Evolutionary conservation across 768 basidiomycete genomes (phyloP), one percentile per base, ranked within the genome.

Genomic region (Russula sp.): DNA sequence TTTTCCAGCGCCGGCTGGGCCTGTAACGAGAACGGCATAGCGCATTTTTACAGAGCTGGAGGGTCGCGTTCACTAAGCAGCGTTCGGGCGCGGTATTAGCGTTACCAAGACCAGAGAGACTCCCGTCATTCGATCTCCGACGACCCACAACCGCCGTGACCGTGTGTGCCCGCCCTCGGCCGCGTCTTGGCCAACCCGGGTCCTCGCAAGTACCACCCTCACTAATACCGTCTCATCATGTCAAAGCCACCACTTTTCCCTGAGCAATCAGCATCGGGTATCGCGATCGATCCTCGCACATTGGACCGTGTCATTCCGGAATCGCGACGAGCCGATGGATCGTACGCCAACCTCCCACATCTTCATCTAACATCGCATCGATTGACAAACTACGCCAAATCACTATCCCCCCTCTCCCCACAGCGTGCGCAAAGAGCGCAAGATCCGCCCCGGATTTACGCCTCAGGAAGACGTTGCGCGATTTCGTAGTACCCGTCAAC

Each of bases 1-100:
- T 77, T 99, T 99, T 54, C 97, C 97, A 14, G 97, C 93, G 53
- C 97, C 97, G 2, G 97, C 97, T 51, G 97, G 97, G n/a, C 97
- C 97, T 58, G 88, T 90, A 54, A 93, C 83, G 49, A 93, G 81
- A 34, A 93, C 86, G 7, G 91, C 91, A 76, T 93, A 93, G 63
- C 91, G 87, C 91, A 93, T 93, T 50, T 54, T 18, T 25, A 54
- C 10, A 45, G 53, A 22, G 41, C 34, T 20, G 20, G 45, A 35
- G 32, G 45, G 38, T 34, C 42, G 29, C 32, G 16, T 11, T 45
- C 42, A 5, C n/a, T 38, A 2, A 7, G 32, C 16, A 7, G 34
- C 2, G 2, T 11, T 25, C 52, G 38, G 20, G 46, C 22, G 2
- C 25, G 46, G 39, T 5, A 18, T 47, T 25, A 22, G 46, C 25